These are phyloP conservation scores for Entelexis sorbosivorans DNA, from an alignment of 1,139 yeast genomes.

Conservation along the genomic window DNA sequence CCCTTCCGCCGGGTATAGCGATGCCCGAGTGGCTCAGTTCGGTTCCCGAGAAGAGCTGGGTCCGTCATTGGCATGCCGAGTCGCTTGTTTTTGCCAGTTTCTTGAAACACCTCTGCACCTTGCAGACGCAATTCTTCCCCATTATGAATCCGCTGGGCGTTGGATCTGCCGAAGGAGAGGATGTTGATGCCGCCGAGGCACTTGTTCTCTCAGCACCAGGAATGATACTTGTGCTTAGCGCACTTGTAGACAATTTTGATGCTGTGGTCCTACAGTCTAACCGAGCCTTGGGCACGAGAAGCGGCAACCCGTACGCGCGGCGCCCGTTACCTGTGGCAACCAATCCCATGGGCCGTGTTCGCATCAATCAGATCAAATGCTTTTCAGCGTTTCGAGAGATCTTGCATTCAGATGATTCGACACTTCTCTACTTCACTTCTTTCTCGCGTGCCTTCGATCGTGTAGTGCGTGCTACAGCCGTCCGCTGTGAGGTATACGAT, in stretches of 20 bases:
- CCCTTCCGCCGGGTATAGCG: conserved; percentile 20
- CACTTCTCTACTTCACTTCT: conserved; percentile 28
- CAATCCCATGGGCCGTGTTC: conserved; percentile 4
- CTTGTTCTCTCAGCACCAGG: conserved; percentile 17
- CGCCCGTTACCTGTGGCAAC: not conserved
- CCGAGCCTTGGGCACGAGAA: conserved; percentile 10
- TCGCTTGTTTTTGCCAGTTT: conserved; percentile 58
- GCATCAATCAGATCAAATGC: conserved; percentile 31
- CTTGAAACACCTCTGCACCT: conserved; percentile 50
- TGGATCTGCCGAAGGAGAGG: conserved; percentile 4
- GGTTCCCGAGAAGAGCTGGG: conserved; percentile 14
- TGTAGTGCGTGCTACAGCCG: conserved; percentile 32
- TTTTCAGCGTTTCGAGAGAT: conserved; percentile 31
- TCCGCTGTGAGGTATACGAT: conserved; percentile 31
- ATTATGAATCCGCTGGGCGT: conserved; percentile 17
- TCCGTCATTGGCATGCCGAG: conserved; percentile 37
- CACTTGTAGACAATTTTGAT: conserved; percentile 12
- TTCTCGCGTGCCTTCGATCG: conserved; percentile 32
- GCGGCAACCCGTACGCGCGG: conserved; percentile 11
- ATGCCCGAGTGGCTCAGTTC: conserved; percentile 22
- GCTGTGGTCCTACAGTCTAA: not conserved
- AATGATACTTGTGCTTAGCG: conserved; percentile 11
- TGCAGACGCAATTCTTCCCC: conserved; percentile 27
- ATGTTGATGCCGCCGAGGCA: not conserved
- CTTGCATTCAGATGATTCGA: conserved; percentile 29